phyloP scores from a whole-genome alignment of 2,329 filamentous ascomycete species.

The Penicillium sp. region DNA sequence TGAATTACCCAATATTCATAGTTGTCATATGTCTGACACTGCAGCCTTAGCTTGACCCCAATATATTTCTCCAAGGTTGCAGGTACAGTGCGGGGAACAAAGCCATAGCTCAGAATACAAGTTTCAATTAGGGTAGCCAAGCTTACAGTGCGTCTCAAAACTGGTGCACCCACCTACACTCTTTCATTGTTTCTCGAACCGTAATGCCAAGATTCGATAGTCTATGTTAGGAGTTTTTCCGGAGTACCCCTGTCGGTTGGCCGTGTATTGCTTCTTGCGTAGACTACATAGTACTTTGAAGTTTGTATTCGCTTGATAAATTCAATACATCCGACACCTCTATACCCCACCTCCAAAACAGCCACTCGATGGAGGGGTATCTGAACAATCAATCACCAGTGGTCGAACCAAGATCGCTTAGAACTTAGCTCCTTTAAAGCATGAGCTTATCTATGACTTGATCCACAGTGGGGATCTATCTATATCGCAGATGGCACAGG shows the following conservation, averaged over 20 bases:
- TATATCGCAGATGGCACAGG: conserved; percentile 5
- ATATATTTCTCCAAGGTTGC: no score
- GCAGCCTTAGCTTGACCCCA: no score
- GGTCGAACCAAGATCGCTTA: conserved; percentile 5
- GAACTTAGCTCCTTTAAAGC: conserved; percentile 7
- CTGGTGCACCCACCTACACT: neutral
- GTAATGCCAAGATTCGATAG: neutral
- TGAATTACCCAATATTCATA: no score
- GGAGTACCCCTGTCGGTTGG: neutral
- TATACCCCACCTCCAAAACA: neutral
- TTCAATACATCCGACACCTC: neutral
- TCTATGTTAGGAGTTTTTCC: neutral
- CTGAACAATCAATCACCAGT: neutral
- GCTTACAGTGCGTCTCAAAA: neutral
- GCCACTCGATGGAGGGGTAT: neutral
- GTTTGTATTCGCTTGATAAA: neutral
- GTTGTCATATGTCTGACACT: no score
- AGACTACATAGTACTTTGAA: neutral
- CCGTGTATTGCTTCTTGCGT: neutral
- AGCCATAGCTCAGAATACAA: no score
- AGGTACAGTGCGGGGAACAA: no score
- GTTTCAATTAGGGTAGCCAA: no score
- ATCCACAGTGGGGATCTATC: conserved; percentile 7
- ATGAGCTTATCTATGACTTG: conserved; percentile 11
- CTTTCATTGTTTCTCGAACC: neutral